These are phyloP conservation scores for Salix purpurea DNA, from an alignment of 345 rosid genomes.

Conservation along the genomic window DNA sequence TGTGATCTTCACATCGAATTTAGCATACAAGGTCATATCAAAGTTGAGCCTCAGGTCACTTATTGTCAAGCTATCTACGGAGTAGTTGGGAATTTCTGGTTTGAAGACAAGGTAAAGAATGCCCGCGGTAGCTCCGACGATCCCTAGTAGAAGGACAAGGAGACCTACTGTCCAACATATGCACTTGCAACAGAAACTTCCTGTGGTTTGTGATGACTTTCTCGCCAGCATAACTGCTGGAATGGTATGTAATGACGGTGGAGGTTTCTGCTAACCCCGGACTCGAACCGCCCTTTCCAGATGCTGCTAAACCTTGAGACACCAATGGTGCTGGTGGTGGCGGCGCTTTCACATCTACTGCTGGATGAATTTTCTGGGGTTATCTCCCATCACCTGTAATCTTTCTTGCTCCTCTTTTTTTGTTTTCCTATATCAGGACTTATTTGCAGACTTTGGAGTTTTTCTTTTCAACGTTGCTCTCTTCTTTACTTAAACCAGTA, in stretches of 20 bases:
- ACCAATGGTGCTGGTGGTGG: constrained; percentile 30
- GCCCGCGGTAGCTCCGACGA: constrained; percentile 43
- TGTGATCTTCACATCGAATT: constrained; percentile 67
- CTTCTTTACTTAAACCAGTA: neutral
- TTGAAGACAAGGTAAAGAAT: constrained; percentile 61
- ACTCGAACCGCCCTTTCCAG: constrained; percentile 23
- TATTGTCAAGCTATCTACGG: constrained; percentile 56
- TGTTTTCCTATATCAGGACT: neutral
- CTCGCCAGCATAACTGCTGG: constrained; percentile 20
- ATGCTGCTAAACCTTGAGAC: constrained; percentile 21
- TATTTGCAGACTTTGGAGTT: neutral
- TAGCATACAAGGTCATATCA: constrained; percentile 58
- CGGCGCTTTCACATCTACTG: constrained; percentile 29
- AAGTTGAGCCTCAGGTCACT: constrained; percentile 60
- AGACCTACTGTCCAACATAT: constrained; percentile 56
- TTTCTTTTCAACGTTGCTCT: neutral
- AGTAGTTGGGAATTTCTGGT: constrained; percentile 72
- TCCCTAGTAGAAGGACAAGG: constrained; percentile 34
- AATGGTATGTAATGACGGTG: constrained; percentile 9
- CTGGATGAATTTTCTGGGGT: constrained; percentile 48
- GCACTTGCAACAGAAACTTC: constrained; percentile 57
- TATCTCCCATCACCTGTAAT: constrained; percentile 34
- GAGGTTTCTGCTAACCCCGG: constrained; percentile 4
- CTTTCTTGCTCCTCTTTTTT: neutral
- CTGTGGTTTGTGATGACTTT: constrained; percentile 13